Percentiles rank a stretch among this genome's conserved stretches.
Conservation (phyloP, 345 rosid genomes). For the Eucalyptus pumila region DNA sequence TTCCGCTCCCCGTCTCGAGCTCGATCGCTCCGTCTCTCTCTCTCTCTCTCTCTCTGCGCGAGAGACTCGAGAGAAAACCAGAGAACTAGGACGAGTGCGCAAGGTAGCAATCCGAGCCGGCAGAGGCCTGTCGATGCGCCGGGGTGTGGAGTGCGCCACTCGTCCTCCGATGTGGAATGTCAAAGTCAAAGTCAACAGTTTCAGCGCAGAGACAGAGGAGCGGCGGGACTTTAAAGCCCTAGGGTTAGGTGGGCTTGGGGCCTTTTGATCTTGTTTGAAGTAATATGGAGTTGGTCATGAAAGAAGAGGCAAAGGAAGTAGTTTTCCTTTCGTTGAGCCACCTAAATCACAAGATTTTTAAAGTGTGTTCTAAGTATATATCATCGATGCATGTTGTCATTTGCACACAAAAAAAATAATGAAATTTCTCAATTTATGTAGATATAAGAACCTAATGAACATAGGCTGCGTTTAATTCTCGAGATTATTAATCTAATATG, state of each 20-base stretch:
- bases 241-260: neutral
- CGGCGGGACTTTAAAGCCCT: neutral
- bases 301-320: neutral
- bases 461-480: neutral
- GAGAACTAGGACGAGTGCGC: neutral
- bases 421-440: neutral
- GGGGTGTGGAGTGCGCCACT: neutral
- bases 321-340: neutral
- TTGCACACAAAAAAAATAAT: neutral
- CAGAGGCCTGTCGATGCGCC: neutral
- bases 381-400: neutral
- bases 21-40: neutral
- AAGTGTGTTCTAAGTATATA: neutral
- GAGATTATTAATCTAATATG: neutral
- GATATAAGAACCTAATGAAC: neutral
- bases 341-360: neutral
- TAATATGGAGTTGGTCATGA: neutral
- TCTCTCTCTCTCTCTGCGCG: neutral
- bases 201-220: neutral
- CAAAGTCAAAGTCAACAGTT: neutral
- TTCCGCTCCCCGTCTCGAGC: neutral
- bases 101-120: neutral
- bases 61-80: neutral
- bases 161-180: neutral
- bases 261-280: neutral